phyloP scores from a whole-genome alignment of 768 basidiomycete genomes.

The Kwoniella pini region DNA sequence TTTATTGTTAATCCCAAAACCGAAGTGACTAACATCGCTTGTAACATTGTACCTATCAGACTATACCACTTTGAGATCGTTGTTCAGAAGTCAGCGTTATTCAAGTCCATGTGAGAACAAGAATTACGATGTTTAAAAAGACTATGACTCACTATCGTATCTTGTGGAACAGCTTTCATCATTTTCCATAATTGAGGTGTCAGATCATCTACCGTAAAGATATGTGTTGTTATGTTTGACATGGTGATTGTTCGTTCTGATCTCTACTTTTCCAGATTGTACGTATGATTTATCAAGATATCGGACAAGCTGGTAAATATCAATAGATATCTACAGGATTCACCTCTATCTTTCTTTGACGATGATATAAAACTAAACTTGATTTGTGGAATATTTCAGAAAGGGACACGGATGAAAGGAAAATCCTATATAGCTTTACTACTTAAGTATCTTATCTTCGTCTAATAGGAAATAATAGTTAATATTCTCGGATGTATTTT shows the following conservation, averaged over 20 bases:
- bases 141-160: conserved; percentile 8
- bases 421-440: no score
- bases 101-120: background rate
- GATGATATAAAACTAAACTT: no score
- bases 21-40: conserved; percentile 12
- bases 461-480: no score
- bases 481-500: no score
- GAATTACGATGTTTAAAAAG: background rate
- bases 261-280: no score
- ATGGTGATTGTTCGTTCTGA: background rate
- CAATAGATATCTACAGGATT: no score
- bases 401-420: no score
- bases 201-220: background rate
- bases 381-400: no score
- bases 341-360: no score
- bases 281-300: no score
- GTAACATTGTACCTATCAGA: conserved; percentile 7
- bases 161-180: conserved; percentile 1
- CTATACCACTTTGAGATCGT: conserved; percentile 5
- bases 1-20: conserved; percentile 10
- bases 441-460: no score
- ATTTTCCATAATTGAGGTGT: conserved; percentile 4
- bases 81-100: background rate
- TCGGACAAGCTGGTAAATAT: no score
- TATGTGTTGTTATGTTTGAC: background rate